Percentiles rank a stretch among this genome's conserved stretches.
Evolutionary conservation across 2,329 filamentous ascomycete species (phyloP).

Genomic region (Xylaria sp.): DNA sequence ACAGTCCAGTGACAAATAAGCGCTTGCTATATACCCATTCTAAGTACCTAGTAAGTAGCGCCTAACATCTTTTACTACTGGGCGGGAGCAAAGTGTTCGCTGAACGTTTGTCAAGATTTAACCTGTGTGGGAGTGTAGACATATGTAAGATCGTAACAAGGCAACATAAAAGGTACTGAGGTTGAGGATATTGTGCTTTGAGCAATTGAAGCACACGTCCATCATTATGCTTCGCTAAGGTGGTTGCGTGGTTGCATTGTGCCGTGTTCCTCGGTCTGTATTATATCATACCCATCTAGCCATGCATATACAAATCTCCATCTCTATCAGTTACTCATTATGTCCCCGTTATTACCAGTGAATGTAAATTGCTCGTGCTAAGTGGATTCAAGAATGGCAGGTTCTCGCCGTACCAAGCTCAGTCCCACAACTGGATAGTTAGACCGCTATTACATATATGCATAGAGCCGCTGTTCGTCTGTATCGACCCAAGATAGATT

Average conservation of each 20-base stretch:
- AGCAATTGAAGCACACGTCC: conserved; percentile 17
- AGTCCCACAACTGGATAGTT: not conserved
- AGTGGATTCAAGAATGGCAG: not conserved
- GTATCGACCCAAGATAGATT: not conserved
- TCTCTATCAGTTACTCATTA: conserved; percentile 18
- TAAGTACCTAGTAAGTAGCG: conserved; percentile 12
- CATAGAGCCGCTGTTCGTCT: not conserved
- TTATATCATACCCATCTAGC: conserved; percentile 32
- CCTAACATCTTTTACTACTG: not conserved
- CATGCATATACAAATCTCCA: conserved; percentile 22
- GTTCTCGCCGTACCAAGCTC: not conserved
- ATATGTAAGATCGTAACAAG: conserved; percentile 16
- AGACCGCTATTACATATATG: conserved; percentile 16
- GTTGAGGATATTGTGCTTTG: not conserved
- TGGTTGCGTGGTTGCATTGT: conserved; percentile 7
- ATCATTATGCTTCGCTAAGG: not conserved
- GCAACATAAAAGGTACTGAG: not conserved
- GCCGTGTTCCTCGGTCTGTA: conserved; percentile 21
- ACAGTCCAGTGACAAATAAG: conserved; percentile 56
- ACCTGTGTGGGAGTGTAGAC: not conserved
- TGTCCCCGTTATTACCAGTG: not conserved
- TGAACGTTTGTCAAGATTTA: conserved; percentile 17
- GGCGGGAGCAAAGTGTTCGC: conserved; percentile 3
- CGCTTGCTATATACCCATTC: not conserved
- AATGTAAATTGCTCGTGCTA: conserved; percentile 4